Percentiles rank a stretch among this genome's conserved stretches.
Conservation (phyloP, 129 eudicot genomes). For the Centrapalus pauciflorus region DNA sequence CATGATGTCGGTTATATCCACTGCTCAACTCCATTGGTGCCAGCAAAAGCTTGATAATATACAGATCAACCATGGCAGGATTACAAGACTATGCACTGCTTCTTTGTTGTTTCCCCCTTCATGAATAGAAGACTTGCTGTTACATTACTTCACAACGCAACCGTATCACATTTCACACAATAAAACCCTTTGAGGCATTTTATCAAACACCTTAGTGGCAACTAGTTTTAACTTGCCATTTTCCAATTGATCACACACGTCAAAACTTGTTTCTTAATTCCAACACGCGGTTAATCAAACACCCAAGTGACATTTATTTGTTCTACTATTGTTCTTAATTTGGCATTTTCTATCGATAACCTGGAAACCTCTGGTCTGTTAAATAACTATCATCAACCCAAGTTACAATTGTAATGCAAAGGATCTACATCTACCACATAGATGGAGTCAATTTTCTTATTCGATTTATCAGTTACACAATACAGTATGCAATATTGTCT, state of each 20-base stretch:
- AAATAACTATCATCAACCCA: background rate
- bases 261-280: background rate
- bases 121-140: background rate
- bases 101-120: slow-evolving; percentile 38
- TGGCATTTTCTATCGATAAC: no score
- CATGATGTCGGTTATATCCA: slow-evolving; percentile 40
- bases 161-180: background rate
- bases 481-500: background rate
- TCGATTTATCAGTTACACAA: background rate
- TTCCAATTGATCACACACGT: background rate
- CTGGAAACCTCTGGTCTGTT: no score
- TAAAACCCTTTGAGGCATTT: background rate
- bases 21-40: slow-evolving; percentile 65
- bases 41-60: slow-evolving; percentile 38
- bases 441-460: background rate
- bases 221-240: background rate
- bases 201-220: slow-evolving; percentile 7
- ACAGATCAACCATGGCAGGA: slow-evolving; percentile 25
- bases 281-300: background rate
- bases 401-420: no score
- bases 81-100: slow-evolving; percentile 14
- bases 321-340: no score
- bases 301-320: background rate
- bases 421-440: background rate
- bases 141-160: background rate